Percentiles rank a stretch among this genome's conserved stretches.
phyloP scores from a whole-genome alignment of 1,139 yeast species.

The Magnusiomyces suaveolens region DNA sequence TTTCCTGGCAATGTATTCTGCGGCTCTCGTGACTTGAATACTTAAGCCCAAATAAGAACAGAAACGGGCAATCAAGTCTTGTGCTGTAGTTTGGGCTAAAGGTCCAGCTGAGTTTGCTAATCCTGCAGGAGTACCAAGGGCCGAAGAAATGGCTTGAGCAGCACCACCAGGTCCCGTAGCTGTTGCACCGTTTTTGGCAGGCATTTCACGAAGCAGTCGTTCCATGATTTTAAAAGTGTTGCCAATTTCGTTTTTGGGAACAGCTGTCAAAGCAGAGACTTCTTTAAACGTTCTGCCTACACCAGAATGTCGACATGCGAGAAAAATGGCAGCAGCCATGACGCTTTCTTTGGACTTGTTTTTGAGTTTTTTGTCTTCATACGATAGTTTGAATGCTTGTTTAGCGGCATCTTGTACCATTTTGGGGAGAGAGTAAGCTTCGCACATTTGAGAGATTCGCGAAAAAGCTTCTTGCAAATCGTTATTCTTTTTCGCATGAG shows the following conservation, averaged over 20 bases:
- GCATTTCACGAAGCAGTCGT: conserved; percentile 42
- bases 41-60: conserved; percentile 89
- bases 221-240: conserved; percentile 65
- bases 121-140: background rate
- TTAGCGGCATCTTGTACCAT: conserved; percentile 96
- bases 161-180: background rate
- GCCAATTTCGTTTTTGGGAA: conserved; percentile 90
- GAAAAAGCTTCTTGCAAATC: conserved; percentile 85
- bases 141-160: conserved; percentile 1
- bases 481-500: conserved; percentile 79
- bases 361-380: conserved; percentile 76
- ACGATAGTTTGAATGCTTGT: conserved; percentile 86
- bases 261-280: conserved; percentile 90
- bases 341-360: conserved; percentile 91
- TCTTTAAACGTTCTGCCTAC: conserved; percentile 95
- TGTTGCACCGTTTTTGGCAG: conserved; percentile 23
- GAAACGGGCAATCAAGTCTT: conserved; percentile 84
- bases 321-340: conserved; percentile 92
- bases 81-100: conserved; percentile 79
- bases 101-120: conserved; percentile 34
- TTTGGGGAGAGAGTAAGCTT: conserved; percentile 87
- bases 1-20: conserved; percentile 82
- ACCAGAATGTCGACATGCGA: conserved; percentile 90
- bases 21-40: conserved; percentile 81
- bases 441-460: conserved; percentile 91